Percentiles rank a stretch among this genome's conserved stretches.
These are phyloP conservation scores for Rubia tinctorum DNA, from an alignment of 305 asterid species.

Conservation along the genomic window DNA sequence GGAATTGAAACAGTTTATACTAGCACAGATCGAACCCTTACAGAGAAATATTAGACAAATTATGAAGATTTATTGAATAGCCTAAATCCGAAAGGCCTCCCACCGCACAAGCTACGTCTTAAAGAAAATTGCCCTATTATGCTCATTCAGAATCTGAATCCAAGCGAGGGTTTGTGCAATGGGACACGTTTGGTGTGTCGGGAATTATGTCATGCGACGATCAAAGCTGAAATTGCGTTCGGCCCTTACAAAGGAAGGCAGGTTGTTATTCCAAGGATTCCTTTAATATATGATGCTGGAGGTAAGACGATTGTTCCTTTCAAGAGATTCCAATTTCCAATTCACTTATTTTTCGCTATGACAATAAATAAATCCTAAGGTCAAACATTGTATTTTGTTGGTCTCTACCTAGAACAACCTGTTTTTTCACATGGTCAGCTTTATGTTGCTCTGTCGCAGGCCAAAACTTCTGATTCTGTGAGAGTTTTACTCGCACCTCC, in stretches of 20 bases:
- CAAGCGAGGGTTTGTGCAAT: slow-evolving; percentile 22
- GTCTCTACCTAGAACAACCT: too few relatives aligned
- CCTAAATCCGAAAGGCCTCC: slow-evolving; percentile 10
- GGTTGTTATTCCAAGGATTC: neutral
- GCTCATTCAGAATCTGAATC: slow-evolving; percentile 13
- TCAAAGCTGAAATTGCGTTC: neutral
- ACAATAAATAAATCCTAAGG: too few relatives aligned
- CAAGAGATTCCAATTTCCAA: too few relatives aligned
- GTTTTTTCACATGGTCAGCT: too few relatives aligned
- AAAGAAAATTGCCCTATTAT: slow-evolving; percentile 15
- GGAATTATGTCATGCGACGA: neutral
- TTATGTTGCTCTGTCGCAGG: too few relatives aligned
- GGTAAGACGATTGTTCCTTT: too few relatives aligned
- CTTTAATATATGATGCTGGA: neutral
- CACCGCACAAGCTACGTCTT: slow-evolving; percentile 14
- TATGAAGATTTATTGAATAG: slow-evolving; percentile 12
- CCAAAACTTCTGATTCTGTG: too few relatives aligned
- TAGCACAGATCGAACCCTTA: slow-evolving; percentile 5
- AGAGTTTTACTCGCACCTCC: too few relatives aligned
- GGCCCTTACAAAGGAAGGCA: neutral
- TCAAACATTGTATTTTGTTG: too few relatives aligned
- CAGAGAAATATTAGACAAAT: neutral
- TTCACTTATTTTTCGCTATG: too few relatives aligned
- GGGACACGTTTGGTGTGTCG: slow-evolving; percentile 18
- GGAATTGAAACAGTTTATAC: neutral